These are phyloP conservation scores for Beauveria sp. DNA, from an alignment of 2,329 filamentous ascomycete genomes.

Conservation along the genomic window DNA sequence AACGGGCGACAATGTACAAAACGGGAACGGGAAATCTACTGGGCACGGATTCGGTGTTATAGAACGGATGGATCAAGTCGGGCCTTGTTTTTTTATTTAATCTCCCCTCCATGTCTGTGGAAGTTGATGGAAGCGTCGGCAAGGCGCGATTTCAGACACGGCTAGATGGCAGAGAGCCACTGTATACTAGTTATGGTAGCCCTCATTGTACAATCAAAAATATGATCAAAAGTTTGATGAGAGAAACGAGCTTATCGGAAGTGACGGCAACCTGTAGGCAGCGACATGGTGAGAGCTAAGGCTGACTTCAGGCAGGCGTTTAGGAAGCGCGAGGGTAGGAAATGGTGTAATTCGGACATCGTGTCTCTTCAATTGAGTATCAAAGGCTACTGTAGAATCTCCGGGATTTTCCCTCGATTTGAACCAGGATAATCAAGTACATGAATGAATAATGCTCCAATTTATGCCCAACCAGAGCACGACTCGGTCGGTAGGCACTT, in stretches of 20 bases:
- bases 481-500: not conserved
- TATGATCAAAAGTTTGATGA: conserved; percentile 15
- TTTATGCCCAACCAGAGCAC: not conserved
- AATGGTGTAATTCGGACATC: not conserved
- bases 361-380: not conserved
- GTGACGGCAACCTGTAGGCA: not conserved
- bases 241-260: not conserved
- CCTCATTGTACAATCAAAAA: conserved; percentile 23
- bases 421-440: no score
- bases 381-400: no score
- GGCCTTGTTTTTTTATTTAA: conserved; percentile 17
- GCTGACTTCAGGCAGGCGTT: not conserved
- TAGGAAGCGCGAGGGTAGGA: not conserved
- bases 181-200: conserved; percentile 27
- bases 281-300: not conserved
- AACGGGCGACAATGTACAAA: conserved; percentile 10
- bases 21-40: conserved; percentile 13
- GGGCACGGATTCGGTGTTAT: conserved; percentile 12
- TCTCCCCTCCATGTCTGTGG: conserved; percentile 11
- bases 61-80: conserved; percentile 22
- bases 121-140: conserved; percentile 5
- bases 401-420: no score
- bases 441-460: not conserved
- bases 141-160: not conserved
- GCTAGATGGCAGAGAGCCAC: conserved; percentile 9